These are phyloP conservation scores for Magnaporthiopsis incrustans DNA, from an alignment of 2,329 filamentous ascomycete genomes.

Conservation along the genomic window DNA sequence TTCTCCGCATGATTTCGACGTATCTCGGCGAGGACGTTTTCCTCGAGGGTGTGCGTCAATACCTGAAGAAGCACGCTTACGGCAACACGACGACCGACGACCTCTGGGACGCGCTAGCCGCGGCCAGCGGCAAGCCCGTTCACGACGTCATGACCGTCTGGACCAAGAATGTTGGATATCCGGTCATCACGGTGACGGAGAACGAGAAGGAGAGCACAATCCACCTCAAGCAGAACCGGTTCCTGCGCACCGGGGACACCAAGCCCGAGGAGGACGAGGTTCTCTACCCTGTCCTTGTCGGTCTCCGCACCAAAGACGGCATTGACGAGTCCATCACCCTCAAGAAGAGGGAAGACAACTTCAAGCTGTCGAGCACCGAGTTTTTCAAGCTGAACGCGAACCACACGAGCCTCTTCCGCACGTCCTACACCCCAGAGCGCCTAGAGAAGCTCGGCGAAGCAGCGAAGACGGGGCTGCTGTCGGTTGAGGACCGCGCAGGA, in stretches of 20 bases:
- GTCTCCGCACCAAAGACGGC: slow-evolving; percentile 75
- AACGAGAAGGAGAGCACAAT: slow-evolving; percentile 63
- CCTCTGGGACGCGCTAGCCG: slow-evolving; percentile 78
- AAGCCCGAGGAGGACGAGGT: slow-evolving; percentile 87
- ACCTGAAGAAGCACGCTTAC: slow-evolving; percentile 95
- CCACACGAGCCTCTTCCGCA: slow-evolving; percentile 87
- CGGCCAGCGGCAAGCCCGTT: slow-evolving; percentile 86
- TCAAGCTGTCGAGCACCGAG: slow-evolving; percentile 69
- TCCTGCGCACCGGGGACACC: slow-evolving; percentile 85
- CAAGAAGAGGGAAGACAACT: slow-evolving; percentile 60
- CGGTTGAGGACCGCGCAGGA: slow-evolving; percentile 84
- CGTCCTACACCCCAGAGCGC: slow-evolving; percentile 75
- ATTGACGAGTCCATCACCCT: slow-evolving; percentile 71
- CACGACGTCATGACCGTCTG: slow-evolving; percentile 88
- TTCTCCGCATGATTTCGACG: slow-evolving; percentile 94
- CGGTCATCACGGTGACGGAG: slow-evolving; percentile 80
- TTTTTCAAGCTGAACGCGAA: slow-evolving; percentile 98
- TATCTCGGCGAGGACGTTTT: slow-evolving; percentile 89
- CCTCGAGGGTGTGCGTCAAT: slow-evolving; percentile 82
- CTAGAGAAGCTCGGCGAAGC: slow-evolving; percentile 82
- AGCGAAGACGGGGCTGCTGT: slow-evolving; percentile 70
- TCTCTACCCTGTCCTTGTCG: slow-evolving; percentile 83
- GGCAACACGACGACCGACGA: slow-evolving; percentile 89
- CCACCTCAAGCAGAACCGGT: slow-evolving; percentile 88
- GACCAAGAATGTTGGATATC: slow-evolving; percentile 95